Evolutionary conservation across 2,329 filamentous ascomycete species (phyloP).

Genomic region (Lecanicillium sp.): DNA sequence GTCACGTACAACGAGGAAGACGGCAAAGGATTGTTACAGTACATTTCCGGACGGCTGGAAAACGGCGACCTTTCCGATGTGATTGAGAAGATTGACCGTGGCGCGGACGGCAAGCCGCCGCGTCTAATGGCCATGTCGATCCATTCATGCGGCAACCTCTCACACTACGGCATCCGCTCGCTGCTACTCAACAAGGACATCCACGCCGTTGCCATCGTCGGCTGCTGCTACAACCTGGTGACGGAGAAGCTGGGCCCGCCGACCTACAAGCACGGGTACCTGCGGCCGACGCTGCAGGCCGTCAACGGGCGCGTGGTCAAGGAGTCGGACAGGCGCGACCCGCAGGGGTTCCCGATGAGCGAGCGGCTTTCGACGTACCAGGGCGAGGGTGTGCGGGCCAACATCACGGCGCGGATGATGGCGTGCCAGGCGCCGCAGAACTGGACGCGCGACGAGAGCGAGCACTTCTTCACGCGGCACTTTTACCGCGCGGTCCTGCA

Average conservation of each 20-base stretch:
- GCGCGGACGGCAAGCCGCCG: constrained; percentile 22
- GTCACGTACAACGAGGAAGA: constrained; percentile 50
- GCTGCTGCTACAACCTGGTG: constrained; percentile 95
- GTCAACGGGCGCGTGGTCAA: constrained; percentile 61
- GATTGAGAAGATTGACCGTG: constrained; percentile 51
- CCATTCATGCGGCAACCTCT: constrained; percentile 95
- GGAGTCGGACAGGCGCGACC: constrained; percentile 70
- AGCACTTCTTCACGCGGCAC: constrained; percentile 84
- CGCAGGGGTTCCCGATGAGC: constrained; percentile 92
- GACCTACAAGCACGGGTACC: constrained; percentile 74
- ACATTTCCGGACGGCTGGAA: constrained; percentile 68
- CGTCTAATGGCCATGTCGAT: constrained; percentile 81
- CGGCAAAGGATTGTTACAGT: constrained; percentile 66
- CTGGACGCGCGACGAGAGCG: constrained; percentile 77
- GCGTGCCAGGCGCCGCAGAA: constrained; percentile 92
- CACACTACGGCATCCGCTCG: constrained; percentile 86
- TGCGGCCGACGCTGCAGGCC: constrained; percentile 63
- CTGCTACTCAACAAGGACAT: constrained; percentile 79
- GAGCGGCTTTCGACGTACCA: constrained; percentile 55
- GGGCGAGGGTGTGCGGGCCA: constrained; percentile 65
- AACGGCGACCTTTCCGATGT: constrained; percentile 66
- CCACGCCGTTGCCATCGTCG: constrained; percentile 87
- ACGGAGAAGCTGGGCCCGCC: constrained; percentile 84
- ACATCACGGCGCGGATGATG: constrained; percentile 98
- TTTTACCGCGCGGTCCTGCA: constrained; percentile 90